Percentiles rank a stretch among this genome's conserved stretches.
Conservation (phyloP, 352 stramenopile genomes). For the Bremia lactucae region DNA sequence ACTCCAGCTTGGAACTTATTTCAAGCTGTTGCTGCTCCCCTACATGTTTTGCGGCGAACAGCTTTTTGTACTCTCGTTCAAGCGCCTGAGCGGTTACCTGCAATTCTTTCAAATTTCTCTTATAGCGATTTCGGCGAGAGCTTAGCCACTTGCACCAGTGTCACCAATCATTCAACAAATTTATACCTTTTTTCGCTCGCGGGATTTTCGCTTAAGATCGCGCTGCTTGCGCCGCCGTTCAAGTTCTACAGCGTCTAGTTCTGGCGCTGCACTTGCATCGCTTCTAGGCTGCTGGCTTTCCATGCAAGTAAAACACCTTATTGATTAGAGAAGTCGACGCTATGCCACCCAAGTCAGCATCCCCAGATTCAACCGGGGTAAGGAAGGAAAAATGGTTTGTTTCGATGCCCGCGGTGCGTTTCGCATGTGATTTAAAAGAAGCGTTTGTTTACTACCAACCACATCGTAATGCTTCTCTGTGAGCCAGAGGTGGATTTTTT, state of each 20-base stretch:
- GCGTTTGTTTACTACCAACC: constrained; percentile 19
- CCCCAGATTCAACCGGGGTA: constrained; percentile 15
- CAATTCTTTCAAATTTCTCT: constrained; percentile 27
- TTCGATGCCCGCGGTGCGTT: constrained; percentile 14
- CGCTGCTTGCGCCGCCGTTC: constrained; percentile 32
- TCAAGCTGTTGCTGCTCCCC: constrained; percentile 16
- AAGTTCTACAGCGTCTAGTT: constrained; percentile 18
- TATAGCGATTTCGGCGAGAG: not conserved
- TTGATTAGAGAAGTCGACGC: constrained; percentile 16
- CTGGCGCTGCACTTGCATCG: constrained; percentile 1
- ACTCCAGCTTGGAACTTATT: constrained; percentile 4
- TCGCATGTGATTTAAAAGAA: constrained; percentile 24
- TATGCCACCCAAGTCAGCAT: constrained; percentile 18
- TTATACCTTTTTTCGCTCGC: constrained; percentile 37
- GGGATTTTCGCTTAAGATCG: constrained; percentile 36
- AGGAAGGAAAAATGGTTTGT: constrained; percentile 24
- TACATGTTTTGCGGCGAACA: constrained; percentile 21
- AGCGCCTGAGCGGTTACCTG: constrained; percentile 26
- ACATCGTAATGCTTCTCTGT: constrained; percentile 12
- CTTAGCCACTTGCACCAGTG: not conserved
- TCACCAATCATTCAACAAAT: not conserved
- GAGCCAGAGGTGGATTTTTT: constrained; percentile 20
- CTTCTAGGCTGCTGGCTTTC: constrained; percentile 14
- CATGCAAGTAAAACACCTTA: constrained; percentile 18
- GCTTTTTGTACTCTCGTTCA: constrained; percentile 31